phyloP scores from a whole-genome alignment of 805 yeast genomes.

The Barnettozyma pratensis region DNA sequence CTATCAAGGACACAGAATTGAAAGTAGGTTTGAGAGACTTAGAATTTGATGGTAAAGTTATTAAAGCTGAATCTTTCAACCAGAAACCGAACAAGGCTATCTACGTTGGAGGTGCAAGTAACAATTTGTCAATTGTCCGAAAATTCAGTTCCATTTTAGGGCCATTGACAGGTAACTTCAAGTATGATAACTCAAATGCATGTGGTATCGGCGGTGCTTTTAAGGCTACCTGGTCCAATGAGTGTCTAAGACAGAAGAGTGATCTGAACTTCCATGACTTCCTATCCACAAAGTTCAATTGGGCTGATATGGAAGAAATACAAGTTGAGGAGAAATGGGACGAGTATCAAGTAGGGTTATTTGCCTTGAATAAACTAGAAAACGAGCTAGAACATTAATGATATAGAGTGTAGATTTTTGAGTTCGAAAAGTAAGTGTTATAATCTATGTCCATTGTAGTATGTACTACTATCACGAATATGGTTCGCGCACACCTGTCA shows the following conservation, averaged over 20 bases:
- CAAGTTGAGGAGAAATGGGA: slow-evolving; percentile 26
- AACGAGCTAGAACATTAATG: slow-evolving; percentile 8
- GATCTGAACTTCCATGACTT: slow-evolving; percentile 36
- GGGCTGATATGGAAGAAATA: slow-evolving; percentile 32
- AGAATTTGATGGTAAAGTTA: slow-evolving; percentile 32
- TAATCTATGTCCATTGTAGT: too few species aligned
- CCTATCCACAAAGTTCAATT: slow-evolving; percentile 42
- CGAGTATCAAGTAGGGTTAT: slow-evolving; percentile 25
- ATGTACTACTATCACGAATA: too few species aligned
- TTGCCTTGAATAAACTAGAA: slow-evolving; percentile 28
- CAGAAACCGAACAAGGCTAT: slow-evolving; percentile 62
- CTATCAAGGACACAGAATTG: slow-evolving; percentile 21
- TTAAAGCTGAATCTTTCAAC: slow-evolving; percentile 15
- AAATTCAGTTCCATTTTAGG: slow-evolving; percentile 71
- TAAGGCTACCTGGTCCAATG: slow-evolving; percentile 70
- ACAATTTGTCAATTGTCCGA: slow-evolving; percentile 59
- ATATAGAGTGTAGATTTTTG: background rate
- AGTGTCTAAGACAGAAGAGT: slow-evolving; percentile 15
- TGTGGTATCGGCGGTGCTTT: slow-evolving; percentile 92
- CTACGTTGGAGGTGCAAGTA: slow-evolving; percentile 87
- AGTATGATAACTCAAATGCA: slow-evolving; percentile 77
- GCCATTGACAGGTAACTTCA: slow-evolving; percentile 51
- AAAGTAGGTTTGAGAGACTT: slow-evolving; percentile 2
- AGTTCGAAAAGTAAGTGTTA: too few species aligned
- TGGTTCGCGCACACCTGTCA: too few species aligned